Percentiles rank a stretch among this genome's conserved stretches.
These are phyloP conservation scores for Cytospora mali DNA, from an alignment of 2,329 filamentous ascomycete genomes.

Conservation along the genomic window DNA sequence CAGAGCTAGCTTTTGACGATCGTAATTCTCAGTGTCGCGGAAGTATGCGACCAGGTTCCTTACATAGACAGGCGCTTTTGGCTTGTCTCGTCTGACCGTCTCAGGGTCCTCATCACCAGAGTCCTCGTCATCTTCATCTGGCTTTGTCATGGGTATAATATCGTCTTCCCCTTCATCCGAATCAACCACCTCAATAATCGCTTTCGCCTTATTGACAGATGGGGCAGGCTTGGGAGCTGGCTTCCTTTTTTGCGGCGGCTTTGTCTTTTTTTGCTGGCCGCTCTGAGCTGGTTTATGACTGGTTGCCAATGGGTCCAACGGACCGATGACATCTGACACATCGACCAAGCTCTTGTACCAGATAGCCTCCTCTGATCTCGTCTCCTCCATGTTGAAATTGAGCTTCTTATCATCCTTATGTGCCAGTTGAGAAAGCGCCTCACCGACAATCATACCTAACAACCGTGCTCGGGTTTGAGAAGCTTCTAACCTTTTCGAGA, in stretches of 20 bases:
- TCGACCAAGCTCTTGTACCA: slow-evolving; percentile 72
- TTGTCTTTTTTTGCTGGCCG: slow-evolving; percentile 28
- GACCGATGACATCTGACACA: slow-evolving; percentile 65
- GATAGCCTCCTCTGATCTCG: slow-evolving; percentile 68
- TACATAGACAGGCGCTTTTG: slow-evolving; percentile 85
- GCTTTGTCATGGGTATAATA: slow-evolving; percentile 78
- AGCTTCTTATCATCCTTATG: slow-evolving; percentile 73
- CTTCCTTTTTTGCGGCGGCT: slow-evolving; percentile 37
- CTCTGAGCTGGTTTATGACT: slow-evolving; percentile 24
- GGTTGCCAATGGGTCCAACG: slow-evolving; percentile 51
- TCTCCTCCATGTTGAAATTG: slow-evolving; percentile 83
- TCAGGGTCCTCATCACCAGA: slow-evolving; percentile 94
- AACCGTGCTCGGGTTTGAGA: slow-evolving; percentile 76
- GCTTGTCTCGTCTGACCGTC: slow-evolving; percentile 79
- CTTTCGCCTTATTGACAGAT: slow-evolving; percentile 40
- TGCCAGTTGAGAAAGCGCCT: slow-evolving; percentile 65
- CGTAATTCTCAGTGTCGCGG: slow-evolving; percentile 79
- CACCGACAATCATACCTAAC: slow-evolving; percentile 86
- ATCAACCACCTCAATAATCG: slow-evolving; percentile 66
- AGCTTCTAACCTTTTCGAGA: slow-evolving; percentile 83
- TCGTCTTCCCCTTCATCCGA: slow-evolving; percentile 67
- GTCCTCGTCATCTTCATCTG: slow-evolving; percentile 85
- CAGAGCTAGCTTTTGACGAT: slow-evolving; percentile 80
- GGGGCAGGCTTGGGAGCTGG: slow-evolving; percentile 33
- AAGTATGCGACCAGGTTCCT: slow-evolving; percentile 80